Base-by-base conservation (phyloP, 306 rosid species). In the Vicia sativa region DNA sequence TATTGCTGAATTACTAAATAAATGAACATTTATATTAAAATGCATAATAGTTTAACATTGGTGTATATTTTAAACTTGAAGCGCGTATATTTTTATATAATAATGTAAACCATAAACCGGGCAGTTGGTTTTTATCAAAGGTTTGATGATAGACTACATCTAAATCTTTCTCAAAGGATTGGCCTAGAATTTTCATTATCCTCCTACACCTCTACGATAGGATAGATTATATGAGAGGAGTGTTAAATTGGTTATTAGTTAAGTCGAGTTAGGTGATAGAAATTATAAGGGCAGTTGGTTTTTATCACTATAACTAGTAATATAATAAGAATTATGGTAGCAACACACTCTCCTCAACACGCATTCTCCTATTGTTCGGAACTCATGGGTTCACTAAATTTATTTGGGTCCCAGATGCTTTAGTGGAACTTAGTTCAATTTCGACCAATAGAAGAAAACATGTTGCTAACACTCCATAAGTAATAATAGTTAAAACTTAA, bases 341-440 rank as follows among this genome's bases (percentile, higher is more conserved):
- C 3, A 43, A 43, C 21, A 45, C 3, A 45, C 19, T 45, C 50
- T n/a, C 38, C 38, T 34, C 9, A 34, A 34, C 38, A 13, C 10
- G 16, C 18, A 14, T 16, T 45, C 16, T 13, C 50, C 50, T 44
- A n/a, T n/a, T n/a, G n/a, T n/a, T n/a, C n/a, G n/a, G n/a, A n/a
- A n/a, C n/a, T n/a, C n/a, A 44, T 44, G 50, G 50, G 50, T 44
- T 44, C 49, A 44, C 50, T 44, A 44, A 44, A 44, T n/a, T 44
- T 44, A 44, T 5, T 15, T 13, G 50, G 19, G 8, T 5, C 50
- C 9, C 50, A 6, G 9, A n/a, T 44, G 50, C 7, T 12, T 44
- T 44, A 44, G 18, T 44, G 50, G 50, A 44, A 44, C 50, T 44
- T n/a, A 13, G 50, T n/a, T 44, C 9, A n/a, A n/a, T 44, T n/a